Conservation (phyloP, 2,329 filamentous ascomycete species). For the Ascochyta pisi region DNA sequence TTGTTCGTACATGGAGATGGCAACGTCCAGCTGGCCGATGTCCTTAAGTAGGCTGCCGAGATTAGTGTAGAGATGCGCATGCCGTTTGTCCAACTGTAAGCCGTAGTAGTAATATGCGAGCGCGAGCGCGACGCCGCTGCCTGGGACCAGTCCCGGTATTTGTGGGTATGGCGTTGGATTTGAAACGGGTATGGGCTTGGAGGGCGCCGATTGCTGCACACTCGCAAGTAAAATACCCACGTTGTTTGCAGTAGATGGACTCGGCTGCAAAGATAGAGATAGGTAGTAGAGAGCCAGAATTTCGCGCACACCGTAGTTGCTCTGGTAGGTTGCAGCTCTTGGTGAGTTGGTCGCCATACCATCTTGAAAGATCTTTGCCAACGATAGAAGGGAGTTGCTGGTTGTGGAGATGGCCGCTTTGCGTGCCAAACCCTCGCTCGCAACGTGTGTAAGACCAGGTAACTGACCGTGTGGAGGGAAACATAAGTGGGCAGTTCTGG, state of each 20-base stretch:
- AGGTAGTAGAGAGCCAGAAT: slow-evolving; percentile 95
- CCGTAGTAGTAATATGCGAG: slow-evolving; percentile 96
- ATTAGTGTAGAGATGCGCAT: slow-evolving; percentile 97
- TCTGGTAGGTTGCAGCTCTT: slow-evolving; percentile 61
- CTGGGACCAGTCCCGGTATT: slow-evolving; percentile 81
- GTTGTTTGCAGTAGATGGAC: slow-evolving; percentile 97
- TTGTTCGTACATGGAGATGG: slow-evolving; percentile 96
- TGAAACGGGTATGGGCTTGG: slow-evolving; percentile 52
- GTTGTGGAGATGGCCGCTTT: slow-evolving; percentile 89
- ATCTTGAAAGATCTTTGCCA: slow-evolving; percentile 98
- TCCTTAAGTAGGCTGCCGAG: slow-evolving; percentile 94
- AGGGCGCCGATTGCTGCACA: slow-evolving; percentile 73
- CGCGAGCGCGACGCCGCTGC: slow-evolving; percentile 86
- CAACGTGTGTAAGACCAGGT: slow-evolving; percentile 76
- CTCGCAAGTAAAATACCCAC: slow-evolving; percentile 96
- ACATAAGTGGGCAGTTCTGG: slow-evolving; percentile 81
- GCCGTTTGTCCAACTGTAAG: slow-evolving; percentile 80
- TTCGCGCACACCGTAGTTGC: slow-evolving; percentile 81
- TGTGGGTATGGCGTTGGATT: slow-evolving; percentile 45
- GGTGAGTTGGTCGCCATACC: slow-evolving; percentile 79
- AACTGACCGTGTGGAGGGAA: slow-evolving; percentile 79
- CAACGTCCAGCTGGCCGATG: slow-evolving; percentile 87
- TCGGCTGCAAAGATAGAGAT: slow-evolving; percentile 91
- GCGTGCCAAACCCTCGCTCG: slow-evolving; percentile 70
- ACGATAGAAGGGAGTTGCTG: slow-evolving; percentile 90